These are phyloP conservation scores for Tylopilus vinaceipallidus DNA, from an alignment of 768 basidiomycete genomes.

Conservation along the genomic window DNA sequence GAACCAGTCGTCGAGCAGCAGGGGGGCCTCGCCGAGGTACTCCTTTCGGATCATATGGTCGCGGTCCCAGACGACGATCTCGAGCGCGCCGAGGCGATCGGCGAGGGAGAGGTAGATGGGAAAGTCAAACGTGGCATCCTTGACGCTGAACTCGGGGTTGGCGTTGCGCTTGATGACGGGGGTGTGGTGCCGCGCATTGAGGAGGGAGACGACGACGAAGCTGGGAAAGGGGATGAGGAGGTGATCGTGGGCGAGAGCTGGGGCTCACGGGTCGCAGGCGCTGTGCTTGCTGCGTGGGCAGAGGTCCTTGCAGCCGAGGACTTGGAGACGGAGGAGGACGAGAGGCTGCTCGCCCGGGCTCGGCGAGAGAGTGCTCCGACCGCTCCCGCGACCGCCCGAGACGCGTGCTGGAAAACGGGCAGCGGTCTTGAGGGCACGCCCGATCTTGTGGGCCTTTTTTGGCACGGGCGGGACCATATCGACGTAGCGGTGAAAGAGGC, in stretches of 20 bases:
- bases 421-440: constrained; percentile 58
- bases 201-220: constrained; percentile 66
- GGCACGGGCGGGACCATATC: constrained; percentile 35
- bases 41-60: constrained; percentile 82
- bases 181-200: constrained; percentile 62
- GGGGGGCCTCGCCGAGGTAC: constrained; percentile 84
- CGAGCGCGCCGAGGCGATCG: constrained; percentile 69
- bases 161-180: constrained; percentile 71
- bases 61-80: constrained; percentile 92
- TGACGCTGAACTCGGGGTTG: constrained; percentile 62
- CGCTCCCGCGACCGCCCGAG: constrained; percentile 39
- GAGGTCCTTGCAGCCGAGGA: constrained; percentile 62
- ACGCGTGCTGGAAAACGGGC: constrained; percentile 52
- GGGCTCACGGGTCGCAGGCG: constrained; percentile 73
- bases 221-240: constrained; percentile 34
- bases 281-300: constrained; percentile 64
- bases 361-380: constrained; percentile 40
- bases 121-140: constrained; percentile 87
- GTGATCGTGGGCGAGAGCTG: not conserved
- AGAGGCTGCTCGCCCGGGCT: constrained; percentile 62
- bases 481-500: not conserved
- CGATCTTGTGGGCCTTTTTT: constrained; percentile 49
- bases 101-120: constrained; percentile 77
- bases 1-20: constrained; percentile 87
- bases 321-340: constrained; percentile 65